Conservation (phyloP, 768 basidiomycete species). For the Bullera alba region DNA sequence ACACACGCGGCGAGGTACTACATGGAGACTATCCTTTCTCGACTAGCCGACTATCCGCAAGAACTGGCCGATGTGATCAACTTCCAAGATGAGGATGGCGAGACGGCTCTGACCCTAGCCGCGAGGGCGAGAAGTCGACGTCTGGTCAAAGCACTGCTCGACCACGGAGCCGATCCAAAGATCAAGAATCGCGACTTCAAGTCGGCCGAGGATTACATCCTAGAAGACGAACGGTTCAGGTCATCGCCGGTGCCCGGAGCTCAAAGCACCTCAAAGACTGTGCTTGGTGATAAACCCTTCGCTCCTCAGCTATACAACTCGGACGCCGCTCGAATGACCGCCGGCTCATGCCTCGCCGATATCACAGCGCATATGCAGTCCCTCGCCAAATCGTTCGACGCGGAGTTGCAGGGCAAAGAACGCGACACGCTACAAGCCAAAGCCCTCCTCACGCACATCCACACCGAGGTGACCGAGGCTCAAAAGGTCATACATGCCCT, state of each 20-base stretch:
- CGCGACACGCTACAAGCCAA: slow-evolving; percentile 84
- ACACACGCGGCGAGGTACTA: slow-evolving; percentile 97
- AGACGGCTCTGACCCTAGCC: slow-evolving; percentile 93
- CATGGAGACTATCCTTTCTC: slow-evolving; percentile 87
- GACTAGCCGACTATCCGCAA: slow-evolving; percentile 85
- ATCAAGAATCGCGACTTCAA: slow-evolving; percentile 90
- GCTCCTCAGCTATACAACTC: slow-evolving; percentile 73
- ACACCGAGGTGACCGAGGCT: slow-evolving; percentile 71
- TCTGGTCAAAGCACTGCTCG: slow-evolving; percentile 87
- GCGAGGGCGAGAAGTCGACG: slow-evolving; percentile 92
- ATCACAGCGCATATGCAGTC: slow-evolving; percentile 79
- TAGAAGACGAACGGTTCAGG: slow-evolving; percentile 95
- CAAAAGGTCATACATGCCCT: slow-evolving; percentile 51
- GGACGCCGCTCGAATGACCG: slow-evolving; percentile 73
- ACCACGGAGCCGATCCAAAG: slow-evolving; percentile 94
- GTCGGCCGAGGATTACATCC: slow-evolving; percentile 94
- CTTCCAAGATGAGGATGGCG: slow-evolving; percentile 97
- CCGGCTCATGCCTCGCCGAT: slow-evolving; percentile 75
- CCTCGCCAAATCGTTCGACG: slow-evolving; percentile 81
- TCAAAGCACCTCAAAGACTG: background rate
- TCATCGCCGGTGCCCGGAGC: slow-evolving; percentile 67
- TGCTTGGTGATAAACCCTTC: slow-evolving; percentile 4
- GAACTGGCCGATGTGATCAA: slow-evolving; percentile 97
- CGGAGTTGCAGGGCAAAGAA: slow-evolving; percentile 84
- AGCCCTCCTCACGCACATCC: slow-evolving; percentile 74